phyloP scores from a whole-genome alignment of 257 asterid species.

The Salvia rosmarinus region DNA sequence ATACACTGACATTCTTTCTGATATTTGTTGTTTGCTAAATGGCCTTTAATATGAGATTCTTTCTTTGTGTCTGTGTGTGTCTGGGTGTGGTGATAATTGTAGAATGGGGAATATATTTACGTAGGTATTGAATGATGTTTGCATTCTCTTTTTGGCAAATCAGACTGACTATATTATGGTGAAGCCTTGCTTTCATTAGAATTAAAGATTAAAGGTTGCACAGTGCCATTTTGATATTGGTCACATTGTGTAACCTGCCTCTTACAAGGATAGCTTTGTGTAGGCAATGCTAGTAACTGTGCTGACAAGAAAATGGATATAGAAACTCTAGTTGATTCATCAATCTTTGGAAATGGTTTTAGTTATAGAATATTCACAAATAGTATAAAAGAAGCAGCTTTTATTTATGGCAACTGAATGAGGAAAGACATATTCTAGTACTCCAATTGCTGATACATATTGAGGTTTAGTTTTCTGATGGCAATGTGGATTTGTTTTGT shows the following conservation, averaged over 20 bases:
- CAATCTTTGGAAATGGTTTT: neutral
- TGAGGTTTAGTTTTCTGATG: slow-evolving; percentile 13
- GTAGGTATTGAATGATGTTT: neutral
- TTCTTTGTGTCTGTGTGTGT: slow-evolving; percentile 17
- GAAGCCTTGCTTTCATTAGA: neutral
- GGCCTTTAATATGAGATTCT: slow-evolving; percentile 18
- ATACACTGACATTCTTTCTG: neutral
- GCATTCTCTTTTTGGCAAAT: neutral
- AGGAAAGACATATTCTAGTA: neutral
- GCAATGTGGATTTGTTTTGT: slow-evolving; percentile 17
- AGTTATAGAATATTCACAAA: slow-evolving; percentile 16
- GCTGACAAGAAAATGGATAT: neutral
- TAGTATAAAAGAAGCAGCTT: neutral
- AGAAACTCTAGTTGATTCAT: neutral
- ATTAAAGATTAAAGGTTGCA: neutral
- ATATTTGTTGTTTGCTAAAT: slow-evolving; percentile 22
- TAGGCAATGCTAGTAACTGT: slow-evolving; percentile 16
- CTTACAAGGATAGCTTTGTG: neutral
- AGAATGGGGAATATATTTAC: neutral
- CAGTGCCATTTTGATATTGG: neutral
- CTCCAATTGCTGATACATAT: neutral
- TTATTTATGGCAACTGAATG: neutral
- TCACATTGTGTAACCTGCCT: neutral
- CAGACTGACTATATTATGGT: neutral
- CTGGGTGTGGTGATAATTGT: neutral